A percentile compares a stretch with the other conserved stretches of the same genome.
Evolutionary conservation across 345 rosid species (phyloP).

Genomic region (Brassica incana): DNA sequence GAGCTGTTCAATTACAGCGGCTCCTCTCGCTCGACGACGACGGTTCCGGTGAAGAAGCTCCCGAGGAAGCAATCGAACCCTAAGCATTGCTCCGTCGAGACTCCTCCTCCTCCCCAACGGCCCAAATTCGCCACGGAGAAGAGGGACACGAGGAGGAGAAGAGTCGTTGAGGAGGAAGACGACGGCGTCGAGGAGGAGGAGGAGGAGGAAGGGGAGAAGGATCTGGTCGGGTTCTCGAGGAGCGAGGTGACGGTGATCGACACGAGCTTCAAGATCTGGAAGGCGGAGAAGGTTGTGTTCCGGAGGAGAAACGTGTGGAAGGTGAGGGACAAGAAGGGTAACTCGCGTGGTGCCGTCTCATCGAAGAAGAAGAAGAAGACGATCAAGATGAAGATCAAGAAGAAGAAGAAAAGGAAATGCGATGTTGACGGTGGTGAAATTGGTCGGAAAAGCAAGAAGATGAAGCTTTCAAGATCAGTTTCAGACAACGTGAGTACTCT

Average conservation of each 20-base stretch:
- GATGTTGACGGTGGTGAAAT: conserved; percentile 37
- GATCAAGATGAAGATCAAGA: conserved; percentile 33
- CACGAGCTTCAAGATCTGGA: conserved; percentile 79
- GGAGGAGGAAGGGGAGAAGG: conserved; percentile 49
- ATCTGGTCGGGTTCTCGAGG: conserved; percentile 73
- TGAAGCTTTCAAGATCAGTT: conserved; percentile 39
- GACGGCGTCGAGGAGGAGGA: conserved; percentile 41
- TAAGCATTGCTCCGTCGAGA: conserved; percentile 47
- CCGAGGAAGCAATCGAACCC: conserved; percentile 86
- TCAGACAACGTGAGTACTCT: conserved; percentile 12
- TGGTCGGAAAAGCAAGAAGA: conserved; percentile 48
- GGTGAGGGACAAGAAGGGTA: conserved; percentile 79
- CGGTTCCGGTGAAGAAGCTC: conserved; percentile 45
- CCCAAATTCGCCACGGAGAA: conserved; percentile 35
- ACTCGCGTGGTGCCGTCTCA: conserved; percentile 44
- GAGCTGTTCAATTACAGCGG: conserved; percentile 73
- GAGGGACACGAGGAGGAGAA: conserved; percentile 27
- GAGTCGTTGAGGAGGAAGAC: conserved; percentile 26
- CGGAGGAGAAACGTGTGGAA: conserved; percentile 83
- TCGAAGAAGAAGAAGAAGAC: conserved; percentile 37
- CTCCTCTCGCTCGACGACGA: conserved; percentile 24
- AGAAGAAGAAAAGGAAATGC: conserved; percentile 50
- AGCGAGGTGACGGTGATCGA: conserved; percentile 96
- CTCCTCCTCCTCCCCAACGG: conserved; percentile 20
- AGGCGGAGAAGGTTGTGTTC: conserved; percentile 76